These are phyloP conservation scores for Kwoniella sp. DNA, from an alignment of 768 basidiomycete species.

Conservation along the genomic window DNA sequence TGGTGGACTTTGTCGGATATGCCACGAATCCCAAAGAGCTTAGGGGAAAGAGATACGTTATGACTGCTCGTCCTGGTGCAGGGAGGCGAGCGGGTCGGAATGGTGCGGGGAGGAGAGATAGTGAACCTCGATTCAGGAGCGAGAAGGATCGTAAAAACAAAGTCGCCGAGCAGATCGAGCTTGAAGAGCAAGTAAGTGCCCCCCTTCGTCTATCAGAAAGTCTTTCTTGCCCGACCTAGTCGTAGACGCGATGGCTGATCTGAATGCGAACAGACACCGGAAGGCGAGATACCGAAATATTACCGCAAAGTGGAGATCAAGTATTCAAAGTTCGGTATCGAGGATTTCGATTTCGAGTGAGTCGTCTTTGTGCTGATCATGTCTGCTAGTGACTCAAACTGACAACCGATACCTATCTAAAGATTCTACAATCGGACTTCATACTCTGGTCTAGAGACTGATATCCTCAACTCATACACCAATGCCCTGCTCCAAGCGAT, in stretches of 20 bases:
- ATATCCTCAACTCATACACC: conserved; percentile 96
- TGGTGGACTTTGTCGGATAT: conserved; percentile 86
- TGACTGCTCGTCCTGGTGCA: conserved; percentile 58
- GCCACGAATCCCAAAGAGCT: conserved; percentile 84
- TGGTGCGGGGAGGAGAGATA: conserved; percentile 56
- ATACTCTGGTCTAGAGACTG: conserved; percentile 91
- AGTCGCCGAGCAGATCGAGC: conserved; percentile 5
- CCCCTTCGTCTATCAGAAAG: too few species aligned
- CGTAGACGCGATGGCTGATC: conserved; percentile 10
- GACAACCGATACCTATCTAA: conserved; percentile 10
- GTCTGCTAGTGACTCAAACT: too few species aligned
- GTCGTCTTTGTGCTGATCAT: conserved; percentile 31
- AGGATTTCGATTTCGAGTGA: conserved; percentile 97
- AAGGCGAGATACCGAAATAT: conserved; percentile 65
- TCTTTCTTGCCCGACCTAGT: too few species aligned
- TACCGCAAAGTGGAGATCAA: conserved; percentile 96
- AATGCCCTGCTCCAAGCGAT: conserved; percentile 88
- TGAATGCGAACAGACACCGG: conserved; percentile 11
- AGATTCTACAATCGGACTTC: conserved; percentile 93
- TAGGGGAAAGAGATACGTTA: conserved; percentile 78
- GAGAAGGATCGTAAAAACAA: conserved; percentile 62
- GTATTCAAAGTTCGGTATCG: conserved; percentile 97
- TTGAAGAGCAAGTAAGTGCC: conserved; percentile 42
- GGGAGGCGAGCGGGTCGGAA: conserved; percentile 36
- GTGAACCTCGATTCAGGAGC: conserved; percentile 70